Evolutionary conservation across 805 yeast genomes (phyloP), one percentile per base, ranked within the genome.

Genomic region (Metschnikowia koreensis): DNA sequence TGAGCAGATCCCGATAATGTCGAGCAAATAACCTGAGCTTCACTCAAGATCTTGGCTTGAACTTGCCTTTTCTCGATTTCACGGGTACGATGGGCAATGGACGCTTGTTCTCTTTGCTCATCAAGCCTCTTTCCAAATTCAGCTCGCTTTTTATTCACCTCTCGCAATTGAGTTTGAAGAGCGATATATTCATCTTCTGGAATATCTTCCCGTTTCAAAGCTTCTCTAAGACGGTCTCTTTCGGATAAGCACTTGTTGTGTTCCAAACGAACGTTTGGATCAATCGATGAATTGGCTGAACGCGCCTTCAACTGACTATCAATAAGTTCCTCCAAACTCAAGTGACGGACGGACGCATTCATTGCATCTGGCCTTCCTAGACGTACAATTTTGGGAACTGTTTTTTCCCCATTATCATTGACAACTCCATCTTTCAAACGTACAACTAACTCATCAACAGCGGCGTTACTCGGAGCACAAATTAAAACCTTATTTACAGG

Each of bases 391-490:
- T 76, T 78, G 0, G 96, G 96, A 1, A 66, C 66, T 54, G 82
- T 79, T 1, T 63, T 55, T 11, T 69, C 68, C 0, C 93, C 93
- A 36, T 70, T 66, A 17, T 84, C 70, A 57, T 80, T 76, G 41
- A 68, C 67, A 1, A 92, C 83, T 6, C 97, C 97, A 16, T 73
- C 75, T 58, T 86, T 83, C 53, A 94, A 72, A 65, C 99, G 85
- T 16, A 91, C 61, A 12, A 91, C 94, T 54, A 94, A 75, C 65
- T 96, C 99, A 70, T 94, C 99, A 3, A 94, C 97, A 12, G 99
- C 99, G 0, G 99, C 99, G 73, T 94, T 94, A 66, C 97, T 89
- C 3, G 99, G 99, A 1, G 99, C 98, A 79, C 99, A 96, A 16
- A 94, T 83, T 46, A 94, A 71, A 1, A 94, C 81, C 52, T 89